Conservation (phyloP, 2,329 filamentous ascomycete species). For the Alternaria metachromatica region DNA sequence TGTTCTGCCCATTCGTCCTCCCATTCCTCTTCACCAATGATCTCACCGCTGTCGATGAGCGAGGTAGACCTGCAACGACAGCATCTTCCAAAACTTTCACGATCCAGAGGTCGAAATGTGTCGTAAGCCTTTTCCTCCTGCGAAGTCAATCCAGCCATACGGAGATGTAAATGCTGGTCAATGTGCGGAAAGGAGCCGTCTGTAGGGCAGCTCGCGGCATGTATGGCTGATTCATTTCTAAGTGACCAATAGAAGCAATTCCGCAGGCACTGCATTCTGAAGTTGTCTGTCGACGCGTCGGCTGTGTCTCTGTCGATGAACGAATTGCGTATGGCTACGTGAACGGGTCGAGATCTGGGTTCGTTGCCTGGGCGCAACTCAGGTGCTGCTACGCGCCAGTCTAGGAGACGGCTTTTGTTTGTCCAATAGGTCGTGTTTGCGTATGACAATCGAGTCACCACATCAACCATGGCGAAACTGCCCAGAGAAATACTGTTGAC, state of each 20-base stretch:
- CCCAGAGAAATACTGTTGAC: neutral
- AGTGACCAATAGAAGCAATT: neutral
- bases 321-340: neutral
- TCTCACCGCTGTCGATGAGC: neutral
- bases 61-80: neutral
- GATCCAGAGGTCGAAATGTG: neutral
- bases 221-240: neutral
- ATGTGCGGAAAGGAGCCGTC: neutral
- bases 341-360: neutral
- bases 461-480: neutral
- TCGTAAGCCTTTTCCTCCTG: neutral
- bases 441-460: neutral
- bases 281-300: neutral
- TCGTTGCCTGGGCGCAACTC: neutral
- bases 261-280: neutral
- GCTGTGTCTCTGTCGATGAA: neutral
- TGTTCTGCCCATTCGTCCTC: neutral
- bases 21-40: neutral
- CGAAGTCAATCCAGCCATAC: neutral
- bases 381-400: neutral
- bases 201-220: neutral
- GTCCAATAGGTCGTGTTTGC: neutral
- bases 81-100: neutral
- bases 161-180: neutral
- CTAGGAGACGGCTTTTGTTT: neutral